Conservation (phyloP, 2,329 filamentous ascomycete species). For the Pezicula neosporulosa region DNA sequence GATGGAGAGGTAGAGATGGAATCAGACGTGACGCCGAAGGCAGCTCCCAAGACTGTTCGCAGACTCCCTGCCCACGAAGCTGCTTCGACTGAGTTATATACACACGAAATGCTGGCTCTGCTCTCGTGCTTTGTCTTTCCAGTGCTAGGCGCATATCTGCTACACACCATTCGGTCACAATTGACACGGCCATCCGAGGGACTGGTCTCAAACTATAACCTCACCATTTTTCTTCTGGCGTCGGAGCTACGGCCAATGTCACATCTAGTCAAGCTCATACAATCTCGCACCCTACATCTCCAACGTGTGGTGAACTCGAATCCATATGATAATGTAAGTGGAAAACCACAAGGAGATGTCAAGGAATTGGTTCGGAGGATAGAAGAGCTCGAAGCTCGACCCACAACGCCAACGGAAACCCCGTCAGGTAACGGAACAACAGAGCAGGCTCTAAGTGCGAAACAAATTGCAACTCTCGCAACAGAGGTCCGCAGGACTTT, state of each 20-base stretch:
- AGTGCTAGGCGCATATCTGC: conserved; percentile 73
- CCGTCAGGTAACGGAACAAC: conserved; percentile 28
- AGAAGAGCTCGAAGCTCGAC: conserved; percentile 63
- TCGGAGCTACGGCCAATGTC: conserved; percentile 81
- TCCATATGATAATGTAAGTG: conserved; percentile 35
- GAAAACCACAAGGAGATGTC: conserved; percentile 34
- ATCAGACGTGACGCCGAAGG: conserved; percentile 9
- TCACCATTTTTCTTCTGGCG: conserved; percentile 84
- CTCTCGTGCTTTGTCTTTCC: conserved; percentile 77
- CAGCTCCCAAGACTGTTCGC: conserved; percentile 15
- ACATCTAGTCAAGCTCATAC: conserved; percentile 77
- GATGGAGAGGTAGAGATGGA: conserved; percentile 14
- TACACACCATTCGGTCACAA: conserved; percentile 77
- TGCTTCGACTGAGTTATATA: conserved; percentile 62
- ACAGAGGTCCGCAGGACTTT: conserved; percentile 62
- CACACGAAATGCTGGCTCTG: conserved; percentile 73
- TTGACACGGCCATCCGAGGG: conserved; percentile 82
- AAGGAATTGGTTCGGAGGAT: conserved; percentile 62
- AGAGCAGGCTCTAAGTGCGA: conserved; percentile 31
- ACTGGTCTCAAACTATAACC: conserved; percentile 86
- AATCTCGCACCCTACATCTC: conserved; percentile 74
- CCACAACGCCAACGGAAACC: conserved; percentile 34
- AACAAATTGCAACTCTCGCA: conserved; percentile 36
- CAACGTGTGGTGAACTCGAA: conserved; percentile 66
- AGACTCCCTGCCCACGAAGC: conserved; percentile 23